phyloP scores from a whole-genome alignment of 768 basidiomycete genomes.

The Lentinula aciculospora region DNA sequence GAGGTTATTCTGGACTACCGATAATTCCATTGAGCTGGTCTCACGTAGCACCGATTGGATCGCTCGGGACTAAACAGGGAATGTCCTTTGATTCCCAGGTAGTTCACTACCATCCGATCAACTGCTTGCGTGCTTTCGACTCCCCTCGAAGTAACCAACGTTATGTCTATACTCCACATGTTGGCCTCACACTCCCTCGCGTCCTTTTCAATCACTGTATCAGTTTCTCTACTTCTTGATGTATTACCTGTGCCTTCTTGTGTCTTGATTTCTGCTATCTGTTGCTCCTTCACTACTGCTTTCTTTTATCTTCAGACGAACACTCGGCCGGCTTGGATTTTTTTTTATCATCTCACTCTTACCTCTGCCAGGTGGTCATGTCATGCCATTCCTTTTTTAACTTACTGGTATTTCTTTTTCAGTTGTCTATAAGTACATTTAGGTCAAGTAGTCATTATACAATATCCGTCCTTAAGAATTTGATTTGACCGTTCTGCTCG shows the following conservation, averaged over 20 bases:
- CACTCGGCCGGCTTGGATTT: not conserved
- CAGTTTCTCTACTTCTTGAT: not conserved
- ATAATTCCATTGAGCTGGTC: conserved; percentile 84
- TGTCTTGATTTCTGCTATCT: not conserved
- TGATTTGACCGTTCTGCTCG: too few species aligned
- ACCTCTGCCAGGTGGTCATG: not conserved
- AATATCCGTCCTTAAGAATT: not conserved
- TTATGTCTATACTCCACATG: not conserved
- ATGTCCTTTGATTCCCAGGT: not conserved
- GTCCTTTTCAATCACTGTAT: not conserved
- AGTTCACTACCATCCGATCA: not conserved
- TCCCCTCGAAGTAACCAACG: not conserved
- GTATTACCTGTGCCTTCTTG: not conserved
- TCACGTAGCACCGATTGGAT: conserved; percentile 86
- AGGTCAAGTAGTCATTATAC: not conserved
- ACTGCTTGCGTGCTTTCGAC: conserved; percentile 3
- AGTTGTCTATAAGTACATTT: not conserved
- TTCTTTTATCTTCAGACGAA: not conserved
- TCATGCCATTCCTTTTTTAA: not conserved
- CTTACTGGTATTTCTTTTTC: not conserved
- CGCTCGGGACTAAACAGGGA: conserved; percentile 49
- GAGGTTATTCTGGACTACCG: conserved; percentile 87
- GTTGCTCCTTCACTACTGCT: not conserved
- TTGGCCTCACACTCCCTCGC: conserved; percentile 3
- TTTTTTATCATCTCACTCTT: not conserved